Base-by-base conservation (phyloP, 257 asterid genomes). In the Solanum commersonii region DNA sequence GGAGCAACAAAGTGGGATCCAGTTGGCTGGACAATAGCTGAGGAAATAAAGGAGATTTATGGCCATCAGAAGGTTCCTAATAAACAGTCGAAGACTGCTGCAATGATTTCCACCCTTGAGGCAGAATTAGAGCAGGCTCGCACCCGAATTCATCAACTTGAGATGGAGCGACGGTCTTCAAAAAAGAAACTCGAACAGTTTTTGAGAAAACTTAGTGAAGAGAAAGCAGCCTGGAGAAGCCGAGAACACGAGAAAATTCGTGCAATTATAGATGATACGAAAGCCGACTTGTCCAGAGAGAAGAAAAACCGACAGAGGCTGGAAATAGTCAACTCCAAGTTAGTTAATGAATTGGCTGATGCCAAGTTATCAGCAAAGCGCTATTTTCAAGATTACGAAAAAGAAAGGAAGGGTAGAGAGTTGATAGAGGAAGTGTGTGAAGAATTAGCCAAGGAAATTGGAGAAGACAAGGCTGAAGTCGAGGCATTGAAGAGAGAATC, bases 1-100 rank as follows among this genome's bases (percentile, higher is more conserved):
- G 96, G 95, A 46, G 93, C 93, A 22, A 94, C 96, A 27, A 94
- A 94, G 90, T 93, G 98, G 96, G 95, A 93, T 89, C 96, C 94
- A 46, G 85, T 89, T 67, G 90, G 91, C 84, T 89, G 88, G 91
- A 90, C 87, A 89, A 59, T 87, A 63, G 81, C 91, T 6, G 89
- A 88, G 68, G 93, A 91, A 72, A 67, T 63, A 37, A 91, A 91
- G 82, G 91, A 86, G 56, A 86, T 81, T 37, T 92, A 73, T 40
- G 89, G 90, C 79, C 91, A 83, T 67, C 87, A 87, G 87, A 92
- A 89, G 84, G 87, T 81, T 59, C 83, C 84, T 60, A 87, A 90
- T 34, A 90, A 89, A 85, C 87, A 88, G 70, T 87, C 84, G 33
- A 89, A 87, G 68, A 88, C 90, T 84, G 92, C 92, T 25, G 88